A percentile compares a stretch with the other conserved stretches of the same genome.
Conservation (phyloP, 768 basidiomycete genomes). For the Boletus sp. region DNA sequence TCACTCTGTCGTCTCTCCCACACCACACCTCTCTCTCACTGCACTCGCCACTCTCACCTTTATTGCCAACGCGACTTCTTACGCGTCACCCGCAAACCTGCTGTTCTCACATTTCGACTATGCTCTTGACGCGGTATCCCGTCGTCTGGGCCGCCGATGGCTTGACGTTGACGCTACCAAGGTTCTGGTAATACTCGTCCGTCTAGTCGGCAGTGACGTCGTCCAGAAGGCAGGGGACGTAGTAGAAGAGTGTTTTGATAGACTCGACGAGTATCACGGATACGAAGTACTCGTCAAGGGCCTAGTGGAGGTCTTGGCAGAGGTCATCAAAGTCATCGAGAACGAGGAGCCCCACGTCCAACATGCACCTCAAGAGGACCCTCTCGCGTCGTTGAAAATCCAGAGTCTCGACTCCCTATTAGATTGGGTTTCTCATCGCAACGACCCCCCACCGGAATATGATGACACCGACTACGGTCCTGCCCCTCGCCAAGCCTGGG, state of each 20-base stretch:
- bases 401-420: constrained; percentile 52
- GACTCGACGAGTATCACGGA: constrained; percentile 94
- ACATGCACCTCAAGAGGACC: constrained; percentile 20
- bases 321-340: constrained; percentile 80
- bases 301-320: constrained; percentile 80
- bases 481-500: constrained; percentile 61
- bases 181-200: constrained; percentile 81
- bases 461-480: constrained; percentile 56
- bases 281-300: constrained; percentile 86
- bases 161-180: constrained; percentile 87
- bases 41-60: constrained; percentile 70
- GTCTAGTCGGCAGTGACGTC: constrained; percentile 82
- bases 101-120: constrained; percentile 96
- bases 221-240: constrained; percentile 90
- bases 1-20: constrained; percentile 76
- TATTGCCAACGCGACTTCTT: constrained; percentile 73
- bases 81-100: constrained; percentile 86
- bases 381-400: constrained; percentile 21
- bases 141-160: constrained; percentile 75
- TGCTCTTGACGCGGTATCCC: constrained; percentile 85
- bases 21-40: constrained; percentile 66
- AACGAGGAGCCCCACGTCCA: constrained; percentile 41
- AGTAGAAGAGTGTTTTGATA: constrained; percentile 96
- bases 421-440: constrained; percentile 60
- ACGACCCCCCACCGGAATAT: constrained; percentile 32